Base-by-base conservation (phyloP, 495 filamentous ascomycete species). In the Trichoderma virens region DNA sequence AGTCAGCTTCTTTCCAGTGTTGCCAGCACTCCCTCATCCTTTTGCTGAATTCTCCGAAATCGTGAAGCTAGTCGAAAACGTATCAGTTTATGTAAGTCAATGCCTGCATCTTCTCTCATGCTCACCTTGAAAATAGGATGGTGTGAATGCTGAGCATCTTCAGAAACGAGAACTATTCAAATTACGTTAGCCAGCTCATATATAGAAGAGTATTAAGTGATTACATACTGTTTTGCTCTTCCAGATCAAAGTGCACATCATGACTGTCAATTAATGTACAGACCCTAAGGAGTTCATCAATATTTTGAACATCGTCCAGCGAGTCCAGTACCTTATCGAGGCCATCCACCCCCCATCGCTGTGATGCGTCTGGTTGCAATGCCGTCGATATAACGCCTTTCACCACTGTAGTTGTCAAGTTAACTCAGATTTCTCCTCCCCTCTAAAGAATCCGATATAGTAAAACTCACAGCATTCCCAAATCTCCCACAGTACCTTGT, bases 201-300 rank as follows among this genome's bases (percentile, higher is more conserved):
- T 56, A 14, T 7, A 16, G 9, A 30, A 4, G 25, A 27, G 20
- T 20, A 18, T 1, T 14, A 9, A 20, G 27, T 2, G 51, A 28
- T 28, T 5, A 43, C 34, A n/a, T 47, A 62, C 61, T 45, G 25
- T 62, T 62, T 5, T 39, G 32, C 27, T 62, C 61, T 28, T 62
- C 61, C 11, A 62, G 13, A 20, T 62, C 61, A 30, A 62, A 62
- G 30, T 62, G 61, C 5, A 62, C 61, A n/a, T 62, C 61, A 23
- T 62, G 34, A 20, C 34, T 56, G 18, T 56, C 51, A 1, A 56
- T 30, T 9, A 56, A 18, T 11, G 51, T 56, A 18, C 51, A 14
- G 13, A 56, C 8, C 20, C 25, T 56, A 8, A 28, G 25, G 2
- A 56, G 13, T 30, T 56, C 51, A 30, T 27, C 25, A 11, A 31